Evolutionary conservation across 352 stramenopile species (phyloP).

Genomic region (Aphanomyces invadans): DNA sequence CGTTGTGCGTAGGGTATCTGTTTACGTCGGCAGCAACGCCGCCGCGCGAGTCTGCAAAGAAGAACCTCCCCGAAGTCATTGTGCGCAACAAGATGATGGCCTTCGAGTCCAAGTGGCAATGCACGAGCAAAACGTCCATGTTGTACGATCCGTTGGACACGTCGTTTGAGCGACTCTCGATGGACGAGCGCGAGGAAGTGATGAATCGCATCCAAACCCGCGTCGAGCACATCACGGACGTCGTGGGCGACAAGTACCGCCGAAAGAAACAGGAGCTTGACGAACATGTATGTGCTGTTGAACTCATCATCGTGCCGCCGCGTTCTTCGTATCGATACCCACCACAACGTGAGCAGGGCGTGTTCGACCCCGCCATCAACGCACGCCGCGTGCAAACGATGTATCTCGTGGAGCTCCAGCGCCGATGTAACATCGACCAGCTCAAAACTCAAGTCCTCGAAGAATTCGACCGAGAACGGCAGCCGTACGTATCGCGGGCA

Average conservation of each 20-base stretch:
- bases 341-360: slow-evolving; percentile 33
- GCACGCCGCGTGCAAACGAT: slow-evolving; percentile 51
- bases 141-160: slow-evolving; percentile 52
- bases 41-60: background rate
- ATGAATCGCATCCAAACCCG: slow-evolving; percentile 64
- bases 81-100: slow-evolving; percentile 72
- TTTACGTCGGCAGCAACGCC: slow-evolving; percentile 3
- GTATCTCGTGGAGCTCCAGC: slow-evolving; percentile 63
- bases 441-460: slow-evolving; percentile 53
- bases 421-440: slow-evolving; percentile 47
- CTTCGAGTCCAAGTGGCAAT: slow-evolving; percentile 49
- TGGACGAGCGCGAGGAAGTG: slow-evolving; percentile 68
- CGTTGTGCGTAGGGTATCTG: background rate
- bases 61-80: slow-evolving; percentile 57
- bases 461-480: slow-evolving; percentile 32
- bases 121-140: slow-evolving; percentile 38
- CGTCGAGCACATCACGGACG: slow-evolving; percentile 47
- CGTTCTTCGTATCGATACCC: no score
- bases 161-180: slow-evolving; percentile 40
- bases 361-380: slow-evolving; percentile 59
- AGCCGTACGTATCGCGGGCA: slow-evolving; percentile 12
- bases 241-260: slow-evolving; percentile 51
- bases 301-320: no score
- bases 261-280: slow-evolving; percentile 46
- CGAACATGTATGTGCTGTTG: slow-evolving; percentile 29